Conservation (phyloP, 257 asterid species). For the Penstemon barbatus region DNA sequence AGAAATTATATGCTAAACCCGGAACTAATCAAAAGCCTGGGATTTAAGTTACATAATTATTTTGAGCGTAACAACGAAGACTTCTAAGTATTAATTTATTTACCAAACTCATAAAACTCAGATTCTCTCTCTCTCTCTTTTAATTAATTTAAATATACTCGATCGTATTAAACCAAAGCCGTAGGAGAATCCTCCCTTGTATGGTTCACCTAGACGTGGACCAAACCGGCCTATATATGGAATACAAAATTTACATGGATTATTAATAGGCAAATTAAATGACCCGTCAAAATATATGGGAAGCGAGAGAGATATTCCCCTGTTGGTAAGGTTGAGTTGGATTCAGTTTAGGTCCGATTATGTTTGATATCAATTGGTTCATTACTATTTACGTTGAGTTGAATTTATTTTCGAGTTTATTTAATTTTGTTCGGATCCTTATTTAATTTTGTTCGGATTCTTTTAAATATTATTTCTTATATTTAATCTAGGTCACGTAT, state of each 20-base stretch:
- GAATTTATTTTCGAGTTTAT: too few species aligned
- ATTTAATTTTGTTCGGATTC: too few species aligned
- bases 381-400: too few species aligned
- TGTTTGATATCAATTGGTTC: too few species aligned
- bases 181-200: slow-evolving; percentile 21
- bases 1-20: slow-evolving; percentile 6
- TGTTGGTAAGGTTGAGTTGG: background rate
- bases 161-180: background rate
- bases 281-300: slow-evolving; percentile 19
- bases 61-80: slow-evolving; percentile 12
- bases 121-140: too few species aligned
- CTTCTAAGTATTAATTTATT: slow-evolving; percentile 6
- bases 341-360: too few species aligned
- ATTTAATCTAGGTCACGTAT: too few species aligned
- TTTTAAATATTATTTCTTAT: too few species aligned
- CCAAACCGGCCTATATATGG: background rate
- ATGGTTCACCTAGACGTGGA: slow-evolving; percentile 22
- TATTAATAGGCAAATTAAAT: slow-evolving; percentile 7
- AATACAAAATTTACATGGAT: slow-evolving; percentile 7
- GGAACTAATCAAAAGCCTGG: background rate
- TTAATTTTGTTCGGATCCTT: too few species aligned
- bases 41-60: background rate
- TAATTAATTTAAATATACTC: too few species aligned
- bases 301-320: slow-evolving; percentile 26
- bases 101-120: slow-evolving; percentile 9